Percentiles rank a stretch among this genome's conserved stretches.
Evolutionary conservation across 306 rosid species (phyloP).

Genomic region (Alnus rubra): DNA sequence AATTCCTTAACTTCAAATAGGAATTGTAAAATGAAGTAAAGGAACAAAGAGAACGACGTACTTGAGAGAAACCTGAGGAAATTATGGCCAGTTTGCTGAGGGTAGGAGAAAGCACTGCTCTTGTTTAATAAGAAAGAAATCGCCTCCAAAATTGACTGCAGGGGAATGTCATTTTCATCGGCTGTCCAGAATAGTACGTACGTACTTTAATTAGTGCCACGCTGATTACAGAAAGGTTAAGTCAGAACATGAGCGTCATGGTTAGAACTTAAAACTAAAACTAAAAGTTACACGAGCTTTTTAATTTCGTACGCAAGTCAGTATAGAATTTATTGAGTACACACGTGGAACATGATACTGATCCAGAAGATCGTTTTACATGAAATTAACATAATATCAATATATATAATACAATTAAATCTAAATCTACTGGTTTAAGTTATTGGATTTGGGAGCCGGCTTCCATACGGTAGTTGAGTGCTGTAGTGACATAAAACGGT

Average conservation of each 20-base stretch:
- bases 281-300: background rate
- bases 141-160: background rate
- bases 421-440: too few relatives aligned
- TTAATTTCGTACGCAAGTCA: background rate
- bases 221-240: background rate
- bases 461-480: too few relatives aligned
- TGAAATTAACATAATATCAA: too few relatives aligned
- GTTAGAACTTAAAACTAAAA: background rate
- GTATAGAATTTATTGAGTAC: background rate
- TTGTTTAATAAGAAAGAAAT: background rate
- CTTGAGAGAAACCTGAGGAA: background rate
- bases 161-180: background rate
- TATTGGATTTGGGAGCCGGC: too few relatives aligned
- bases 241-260: background rate
- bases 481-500: too few relatives aligned
- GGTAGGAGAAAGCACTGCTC: background rate
- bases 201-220: background rate
- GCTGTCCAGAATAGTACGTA: background rate
- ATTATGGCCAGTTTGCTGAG: background rate
- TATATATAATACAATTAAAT: too few relatives aligned
- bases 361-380: too few relatives aligned
- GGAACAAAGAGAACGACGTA: background rate
- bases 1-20: too few relatives aligned
- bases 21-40: background rate
- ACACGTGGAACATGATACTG: too few relatives aligned